Evolutionary conservation across 441 rosid genomes (phyloP), one percentile per base, ranked within the genome.

Genomic region (Capsella rubella): DNA sequence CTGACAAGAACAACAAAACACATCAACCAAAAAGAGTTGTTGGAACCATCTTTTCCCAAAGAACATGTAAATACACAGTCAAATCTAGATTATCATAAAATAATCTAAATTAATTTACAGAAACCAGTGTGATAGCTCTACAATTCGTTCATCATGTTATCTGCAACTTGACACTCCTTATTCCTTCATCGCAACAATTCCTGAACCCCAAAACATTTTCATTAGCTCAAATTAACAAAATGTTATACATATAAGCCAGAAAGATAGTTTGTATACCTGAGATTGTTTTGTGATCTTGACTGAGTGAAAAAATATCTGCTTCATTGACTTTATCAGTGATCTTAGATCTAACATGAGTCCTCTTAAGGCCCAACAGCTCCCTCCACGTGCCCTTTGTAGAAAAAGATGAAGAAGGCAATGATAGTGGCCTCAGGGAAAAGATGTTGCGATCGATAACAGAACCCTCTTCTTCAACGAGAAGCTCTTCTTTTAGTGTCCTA

Each of bases 401-500:
- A 31, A 50, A 80, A 72, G 83, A 86, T 8, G 79, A 63, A 14
- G 86, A 80, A 35, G 90, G 79, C 28, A 87, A 82, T 69, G 82
- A 84, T 9, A 84, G 85, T 37, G 91, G 91, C 78, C 82, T 81
- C 21, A 21, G 65, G 11, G 87, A 79, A 32, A 62, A 68, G 43
- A 55, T 71, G 9, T 81, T 72, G 10, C 72, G 73, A 13, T 82
- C 78, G 18, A 31, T 29, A 3, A 66, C 66, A 16, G 42, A 76
- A 28, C 65, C 72, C 7, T 89, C 88, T 14, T 91, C 96, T 13
- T 71, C 85, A 25, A 53, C 81, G 3, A 87, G 90, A 71, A 94
- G 91, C 87, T 91, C 93, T 49, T 94, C 97, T 74, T 96, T 87
- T 37, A 91, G 82, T n/a, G 97, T 91, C 76, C 84, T 88, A 78